Conservation (phyloP, 1,284 basidiomycete species). For the Tausonia pullulans region DNA sequence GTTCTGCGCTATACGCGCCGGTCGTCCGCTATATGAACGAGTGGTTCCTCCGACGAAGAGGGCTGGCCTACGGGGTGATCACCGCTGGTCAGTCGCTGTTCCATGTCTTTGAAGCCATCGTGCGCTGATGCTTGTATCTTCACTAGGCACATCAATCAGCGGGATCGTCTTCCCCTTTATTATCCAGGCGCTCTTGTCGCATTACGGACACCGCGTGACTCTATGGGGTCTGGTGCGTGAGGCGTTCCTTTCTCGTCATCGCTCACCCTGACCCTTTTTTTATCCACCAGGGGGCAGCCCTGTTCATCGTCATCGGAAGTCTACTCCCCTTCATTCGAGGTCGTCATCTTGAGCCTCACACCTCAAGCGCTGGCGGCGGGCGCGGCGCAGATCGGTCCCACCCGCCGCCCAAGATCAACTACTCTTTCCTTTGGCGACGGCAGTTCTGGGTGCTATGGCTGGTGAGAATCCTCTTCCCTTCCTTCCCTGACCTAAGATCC, state of each 20-base stretch:
- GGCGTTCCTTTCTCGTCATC: neutral
- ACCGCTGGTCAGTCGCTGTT: slow-evolving; percentile 23
- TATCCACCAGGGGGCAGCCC: slow-evolving; percentile 21
- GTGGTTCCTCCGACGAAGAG: slow-evolving; percentile 31
- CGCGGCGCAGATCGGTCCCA: neutral
- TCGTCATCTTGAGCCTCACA: neutral
- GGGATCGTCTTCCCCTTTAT: slow-evolving; percentile 33
- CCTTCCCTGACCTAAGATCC: neutral
- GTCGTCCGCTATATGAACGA: slow-evolving; percentile 33
- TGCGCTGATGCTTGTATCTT: neutral
- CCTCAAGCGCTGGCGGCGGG: too few relatives aligned
- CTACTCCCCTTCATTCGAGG: slow-evolving; percentile 24
- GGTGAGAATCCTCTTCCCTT: neutral
- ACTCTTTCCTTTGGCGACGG: neutral
- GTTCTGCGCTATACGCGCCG: slow-evolving; percentile 26
- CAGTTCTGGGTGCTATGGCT: neutral
- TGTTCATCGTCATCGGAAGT: slow-evolving; percentile 23
- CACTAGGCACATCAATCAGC: slow-evolving; percentile 18
- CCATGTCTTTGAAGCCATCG: neutral
- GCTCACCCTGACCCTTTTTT: neutral
- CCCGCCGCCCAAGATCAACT: neutral
- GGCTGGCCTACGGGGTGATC: slow-evolving; percentile 33
- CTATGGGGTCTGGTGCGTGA: slow-evolving; percentile 27
- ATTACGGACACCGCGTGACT: slow-evolving; percentile 32
- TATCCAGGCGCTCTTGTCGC: slow-evolving; percentile 25